Base-by-base conservation (phyloP, 495 filamentous ascomycete species). In the Xylaria curta region DNA sequence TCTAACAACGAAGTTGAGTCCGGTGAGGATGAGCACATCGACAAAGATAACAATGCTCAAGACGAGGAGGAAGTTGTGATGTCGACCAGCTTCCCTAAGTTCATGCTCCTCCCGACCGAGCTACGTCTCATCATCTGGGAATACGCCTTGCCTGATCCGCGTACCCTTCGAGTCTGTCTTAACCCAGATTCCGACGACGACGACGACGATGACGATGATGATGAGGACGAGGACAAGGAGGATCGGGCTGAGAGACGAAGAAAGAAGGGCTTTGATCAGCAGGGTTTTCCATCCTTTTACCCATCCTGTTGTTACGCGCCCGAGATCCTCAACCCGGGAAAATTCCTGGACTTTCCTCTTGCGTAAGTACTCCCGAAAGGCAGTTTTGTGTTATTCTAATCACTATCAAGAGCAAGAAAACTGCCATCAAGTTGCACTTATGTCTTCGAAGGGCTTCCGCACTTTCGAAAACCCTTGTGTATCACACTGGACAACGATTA, bases 81-180 rank as follows among this genome's bases (percentile, higher is more conserved):
- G 21, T 13, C 28, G 24, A 1, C 3, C 10, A n/a, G 4, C 31
- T 31, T 59, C 31, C 26, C 13, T 59, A 19, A 59, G 7, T 59
- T 31, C 54, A 36, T 31, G 54, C 26, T 13, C 9, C 54, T 59
- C 31, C 54, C 54, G 1, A 17, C 17, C 15, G 54, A 59, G 54
- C 28, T 59, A 5, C 54, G 54, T 61, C 19, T 61, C 2, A 24
- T 61, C 3, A 61, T 61, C n/a, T 61, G 59, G 59, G n/a, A 61
- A 40, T 61, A 38, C n/a, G 59, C 59, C 59, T 24, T 61, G 33
- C 59, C 59, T n/a, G 19, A 40, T 1, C 19, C 3, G 40, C 59
- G 59, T 40, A 1, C 0, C 36, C 33, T 61, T 40, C 26, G 26
- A n/a, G 33, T 61, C 36, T 21, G 19, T 61, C 36, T 17, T 24